A percentile compares a stretch with the other conserved stretches of the same genome.
These are phyloP conservation scores for Lachancea sp. DNA, from an alignment of 805 yeast species.

Conservation along the genomic window DNA sequence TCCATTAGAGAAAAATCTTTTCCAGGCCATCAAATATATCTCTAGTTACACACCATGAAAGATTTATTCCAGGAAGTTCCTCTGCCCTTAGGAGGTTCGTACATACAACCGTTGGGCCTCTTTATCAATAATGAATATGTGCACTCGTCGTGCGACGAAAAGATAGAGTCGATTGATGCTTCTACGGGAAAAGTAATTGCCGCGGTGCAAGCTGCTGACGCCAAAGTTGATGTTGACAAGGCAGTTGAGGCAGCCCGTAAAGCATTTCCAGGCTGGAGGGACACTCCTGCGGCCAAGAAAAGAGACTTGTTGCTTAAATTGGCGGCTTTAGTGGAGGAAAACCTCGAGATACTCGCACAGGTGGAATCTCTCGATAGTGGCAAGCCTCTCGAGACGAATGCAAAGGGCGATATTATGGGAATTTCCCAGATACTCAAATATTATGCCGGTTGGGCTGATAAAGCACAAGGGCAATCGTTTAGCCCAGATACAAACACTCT, in stretches of 20 bases:
- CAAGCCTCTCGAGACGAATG: conserved; percentile 47
- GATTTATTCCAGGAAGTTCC: conserved; percentile 33
- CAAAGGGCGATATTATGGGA: conserved; percentile 54
- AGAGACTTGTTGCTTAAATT: conserved; percentile 43
- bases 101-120: conserved; percentile 68
- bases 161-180: conserved; percentile 40
- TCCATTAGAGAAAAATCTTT: conserved; percentile 7
- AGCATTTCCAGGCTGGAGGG: conserved; percentile 48
- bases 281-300: conserved; percentile 40
- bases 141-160: conserved; percentile 42
- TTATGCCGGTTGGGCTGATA: conserved; percentile 73
- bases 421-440: conserved; percentile 52
- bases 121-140: conserved; percentile 73
- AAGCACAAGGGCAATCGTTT: conserved; percentile 56
- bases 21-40: too few species aligned
- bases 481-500: conserved; percentile 53
- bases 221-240: conserved; percentile 43
- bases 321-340: conserved; percentile 43
- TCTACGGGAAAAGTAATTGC: conserved; percentile 48
- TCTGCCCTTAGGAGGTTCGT: conserved; percentile 61
- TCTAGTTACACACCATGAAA: conserved; percentile 1
- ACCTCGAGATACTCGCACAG: conserved; percentile 46
- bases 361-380: conserved; percentile 58
- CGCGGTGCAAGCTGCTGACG: conserved; percentile 44
- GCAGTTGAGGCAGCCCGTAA: conserved; percentile 49